phyloP scores from a whole-genome alignment of 1,284 basidiomycete species.

The Pyrrhoderma noxium region DNA sequence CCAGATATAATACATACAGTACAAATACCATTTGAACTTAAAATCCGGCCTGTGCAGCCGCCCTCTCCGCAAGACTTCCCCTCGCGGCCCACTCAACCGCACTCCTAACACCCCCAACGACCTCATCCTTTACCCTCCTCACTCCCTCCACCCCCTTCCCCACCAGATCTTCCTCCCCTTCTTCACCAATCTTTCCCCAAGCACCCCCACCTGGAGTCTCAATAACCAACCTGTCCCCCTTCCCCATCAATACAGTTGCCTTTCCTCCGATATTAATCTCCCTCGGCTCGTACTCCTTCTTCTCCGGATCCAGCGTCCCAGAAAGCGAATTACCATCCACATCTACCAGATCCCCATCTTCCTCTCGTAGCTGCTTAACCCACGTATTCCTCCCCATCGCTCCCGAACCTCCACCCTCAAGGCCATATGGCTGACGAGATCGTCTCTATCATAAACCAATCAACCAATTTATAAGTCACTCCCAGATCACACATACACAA shows the following conservation, averaged over 20 bases:
- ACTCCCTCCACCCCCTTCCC: too few species aligned
- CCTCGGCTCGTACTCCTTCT: constrained; percentile 33
- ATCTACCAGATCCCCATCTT: constrained; percentile 56
- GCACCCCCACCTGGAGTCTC: constrained; percentile 93
- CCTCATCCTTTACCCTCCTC: constrained; percentile 8
- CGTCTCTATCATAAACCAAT: constrained; percentile 57
- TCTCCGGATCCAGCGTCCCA: not conserved
- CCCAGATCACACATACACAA: not conserved
- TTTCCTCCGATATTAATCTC: constrained; percentile 90
- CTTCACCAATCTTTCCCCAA: constrained; percentile 72
- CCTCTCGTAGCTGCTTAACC: constrained; percentile 69
- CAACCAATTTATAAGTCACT: constrained; percentile 10
- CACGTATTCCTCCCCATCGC: constrained; percentile 81
- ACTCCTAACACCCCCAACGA: constrained; percentile 26
- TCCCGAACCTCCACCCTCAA: constrained; percentile 79
- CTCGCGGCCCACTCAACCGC: constrained; percentile 59
- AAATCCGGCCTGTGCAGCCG: constrained; percentile 62
- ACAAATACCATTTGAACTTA: too few species aligned
- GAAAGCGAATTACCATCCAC: constrained; percentile 23
- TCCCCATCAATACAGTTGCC: constrained; percentile 81
- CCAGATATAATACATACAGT: too few species aligned
- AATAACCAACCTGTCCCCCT: constrained; percentile 73
- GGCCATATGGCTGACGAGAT: constrained; percentile 84
- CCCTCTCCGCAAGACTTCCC: constrained; percentile 67
- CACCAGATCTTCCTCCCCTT: too few species aligned